A percentile compares a stretch with the other conserved stretches of the same genome.
Evolutionary conservation across 2,329 filamentous ascomycete genomes (phyloP).

Genomic region (Exophiala spinifera): DNA sequence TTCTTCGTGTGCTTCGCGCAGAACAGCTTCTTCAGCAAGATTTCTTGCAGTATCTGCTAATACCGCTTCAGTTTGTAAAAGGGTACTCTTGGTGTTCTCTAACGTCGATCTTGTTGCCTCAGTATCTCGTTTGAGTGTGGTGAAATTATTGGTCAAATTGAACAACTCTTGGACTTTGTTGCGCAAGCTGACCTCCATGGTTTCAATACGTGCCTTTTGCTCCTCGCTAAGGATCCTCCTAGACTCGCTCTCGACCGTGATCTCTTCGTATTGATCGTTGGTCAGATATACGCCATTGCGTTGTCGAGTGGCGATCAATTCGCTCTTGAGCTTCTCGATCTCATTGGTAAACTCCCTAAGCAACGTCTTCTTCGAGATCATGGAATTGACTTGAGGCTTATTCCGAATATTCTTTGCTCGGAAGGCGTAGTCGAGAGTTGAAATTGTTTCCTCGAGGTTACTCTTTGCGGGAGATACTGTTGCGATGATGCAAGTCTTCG

Average conservation of each 20-base stretch:
- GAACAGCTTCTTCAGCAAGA: conserved; percentile 72
- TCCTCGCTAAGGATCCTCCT: conserved; percentile 87
- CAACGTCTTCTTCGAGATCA: conserved; percentile 88
- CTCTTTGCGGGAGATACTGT: conserved; percentile 92
- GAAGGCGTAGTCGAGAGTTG: conserved; percentile 95
- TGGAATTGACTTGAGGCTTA: conserved; percentile 90
- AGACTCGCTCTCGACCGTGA: conserved; percentile 89
- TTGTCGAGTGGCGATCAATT: conserved; percentile 87
- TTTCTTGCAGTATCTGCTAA: conserved; percentile 71
- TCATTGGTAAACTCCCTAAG: conserved; percentile 86
- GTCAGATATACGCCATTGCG: conserved; percentile 94
- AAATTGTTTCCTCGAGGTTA: conserved; percentile 97
- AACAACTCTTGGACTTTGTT: conserved; percentile 95
- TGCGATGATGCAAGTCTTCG: conserved; percentile 98
- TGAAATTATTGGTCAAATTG: conserved; percentile 79
- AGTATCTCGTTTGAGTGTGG: conserved; percentile 83
- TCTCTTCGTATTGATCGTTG: conserved; percentile 82
- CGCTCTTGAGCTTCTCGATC: conserved; percentile 91
- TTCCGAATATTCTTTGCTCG: conserved; percentile 98
- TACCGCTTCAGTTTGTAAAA: conserved; percentile 85
- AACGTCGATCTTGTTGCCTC: conserved; percentile 70
- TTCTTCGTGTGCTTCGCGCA: conserved; percentile 79
- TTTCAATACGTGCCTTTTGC: conserved; percentile 86
- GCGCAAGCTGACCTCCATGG: conserved; percentile 81
- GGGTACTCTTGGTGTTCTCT: conserved; percentile 73